These are phyloP conservation scores for Boletus vinaceobasis DNA, from an alignment of 768 basidiomycete genomes.

Conservation along the genomic window DNA sequence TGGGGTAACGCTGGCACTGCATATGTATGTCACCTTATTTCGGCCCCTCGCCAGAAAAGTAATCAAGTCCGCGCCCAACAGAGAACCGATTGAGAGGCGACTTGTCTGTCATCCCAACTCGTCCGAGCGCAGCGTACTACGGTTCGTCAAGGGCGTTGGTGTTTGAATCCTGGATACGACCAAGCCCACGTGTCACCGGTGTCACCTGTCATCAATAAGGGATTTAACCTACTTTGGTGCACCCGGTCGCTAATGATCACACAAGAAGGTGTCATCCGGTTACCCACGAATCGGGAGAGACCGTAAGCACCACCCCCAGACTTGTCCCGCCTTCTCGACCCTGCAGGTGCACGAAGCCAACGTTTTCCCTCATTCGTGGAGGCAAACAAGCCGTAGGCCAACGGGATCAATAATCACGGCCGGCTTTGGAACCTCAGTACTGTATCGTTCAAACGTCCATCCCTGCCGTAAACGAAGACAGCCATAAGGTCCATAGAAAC, in stretches of 20 bases:
- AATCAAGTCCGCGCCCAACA: background rate
- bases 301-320: no score
- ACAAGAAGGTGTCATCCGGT: no score
- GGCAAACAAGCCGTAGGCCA: background rate
- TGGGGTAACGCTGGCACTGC: conserved; percentile 13
- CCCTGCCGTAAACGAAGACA: conserved; percentile 6
- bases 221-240: conserved; percentile 44
- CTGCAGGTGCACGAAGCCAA: conserved; percentile 15
- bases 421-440: background rate
- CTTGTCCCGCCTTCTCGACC: conserved; percentile 31
- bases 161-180: no score
- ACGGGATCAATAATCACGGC: background rate
- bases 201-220: conserved; percentile 4
- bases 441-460: background rate
- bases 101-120: background rate
- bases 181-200: conserved; percentile 2
- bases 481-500: background rate
- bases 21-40: conserved; percentile 1
- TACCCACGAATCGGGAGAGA: background rate
- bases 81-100: conserved; percentile 2
- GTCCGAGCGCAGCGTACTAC: background rate
- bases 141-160: conserved; percentile 16
- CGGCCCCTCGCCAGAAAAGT: background rate
- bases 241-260: background rate
- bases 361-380: conserved; percentile 6